Base-by-base conservation (phyloP, 805 yeast genomes). In the Barnettozyma siamensis region DNA sequence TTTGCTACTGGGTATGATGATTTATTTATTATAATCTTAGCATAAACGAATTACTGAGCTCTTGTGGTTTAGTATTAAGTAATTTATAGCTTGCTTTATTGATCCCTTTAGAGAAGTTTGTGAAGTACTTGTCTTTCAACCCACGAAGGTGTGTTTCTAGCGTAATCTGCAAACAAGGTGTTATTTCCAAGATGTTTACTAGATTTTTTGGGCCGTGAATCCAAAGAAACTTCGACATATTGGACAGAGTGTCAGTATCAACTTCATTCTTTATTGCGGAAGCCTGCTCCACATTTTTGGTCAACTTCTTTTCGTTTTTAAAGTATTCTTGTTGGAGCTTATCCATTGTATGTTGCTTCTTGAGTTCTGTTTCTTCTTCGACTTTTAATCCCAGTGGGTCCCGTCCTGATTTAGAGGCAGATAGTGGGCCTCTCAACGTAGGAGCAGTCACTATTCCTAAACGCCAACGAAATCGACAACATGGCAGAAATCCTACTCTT, bases 381-480 rank as follows among this genome's bases (percentile, higher is more conserved):
- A 48, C 42, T 32, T 48, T 33, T 31, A 43, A 34, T 27, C 33
- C 31, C n/a, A 49, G 52, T 7, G 53, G 30, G 12, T 53, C 50
- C 20, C 44, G 38, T 37, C 50, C 59, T 7, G 64, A 46, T 2
- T 28, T 32, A 18, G 41, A 39, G 19, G 42, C 57, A 29, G 42
- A 30, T 9, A 54, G 54, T 3, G 51, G 40, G 8, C 69, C 71
- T 29, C 69, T 64, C 13, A 83, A 59, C 0, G 75, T 69, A 0
- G 88, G 85, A 1, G 72, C 68, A 1, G 82, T 70, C 12, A 69
- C 69, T 3, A 81, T 64, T 3, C 83, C 83, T 0, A 67, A 1
- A 80, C 70, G 9, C 80, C 84, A n/a, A 80, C 85, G 60, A 88
- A 76, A 57, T 88, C 96, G 1, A 87, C 70, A 6, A 89, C 70